A percentile compares a stretch with the other conserved stretches of the same genome.
phyloP scores from a whole-genome alignment of 2,329 filamentous ascomycete species.

The Cladophialophora bantiana region DNA sequence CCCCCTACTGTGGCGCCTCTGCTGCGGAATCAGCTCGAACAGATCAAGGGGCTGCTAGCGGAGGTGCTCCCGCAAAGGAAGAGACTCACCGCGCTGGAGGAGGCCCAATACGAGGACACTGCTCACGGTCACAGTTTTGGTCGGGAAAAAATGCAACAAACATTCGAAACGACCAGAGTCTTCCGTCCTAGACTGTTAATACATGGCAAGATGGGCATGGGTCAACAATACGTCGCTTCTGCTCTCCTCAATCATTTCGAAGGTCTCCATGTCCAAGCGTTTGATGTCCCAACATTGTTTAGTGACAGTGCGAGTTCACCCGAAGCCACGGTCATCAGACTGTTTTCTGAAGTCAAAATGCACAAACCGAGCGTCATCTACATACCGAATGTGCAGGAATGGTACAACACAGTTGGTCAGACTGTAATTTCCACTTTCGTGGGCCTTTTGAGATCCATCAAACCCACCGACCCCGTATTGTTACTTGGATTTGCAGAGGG shows the following conservation, averaged over 20 bases:
- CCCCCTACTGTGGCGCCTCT: slow-evolving; percentile 82
- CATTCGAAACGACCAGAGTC: slow-evolving; percentile 85
- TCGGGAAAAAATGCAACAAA: slow-evolving; percentile 75
- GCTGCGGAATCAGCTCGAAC: slow-evolving; percentile 72
- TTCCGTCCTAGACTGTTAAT: slow-evolving; percentile 90
- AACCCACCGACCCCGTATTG: slow-evolving; percentile 89
- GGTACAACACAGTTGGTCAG: slow-evolving; percentile 75
- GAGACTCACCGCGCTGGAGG: slow-evolving; percentile 85
- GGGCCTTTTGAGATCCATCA: slow-evolving; percentile 78
- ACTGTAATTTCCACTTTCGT: slow-evolving; percentile 78
- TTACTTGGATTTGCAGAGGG: slow-evolving; percentile 84
- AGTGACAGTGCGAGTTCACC: slow-evolving; percentile 80
- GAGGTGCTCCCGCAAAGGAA: slow-evolving; percentile 83
- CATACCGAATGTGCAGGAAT: slow-evolving; percentile 86
- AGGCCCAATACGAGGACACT: slow-evolving; percentile 88
- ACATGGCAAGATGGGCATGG: slow-evolving; percentile 85
- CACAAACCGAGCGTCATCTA: slow-evolving; percentile 97
- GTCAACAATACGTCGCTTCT: slow-evolving; percentile 85
- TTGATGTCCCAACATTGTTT: slow-evolving; percentile 86
- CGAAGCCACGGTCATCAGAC: slow-evolving; percentile 86
- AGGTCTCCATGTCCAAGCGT: slow-evolving; percentile 90
- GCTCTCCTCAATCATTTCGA: slow-evolving; percentile 91
- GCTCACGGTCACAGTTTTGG: slow-evolving; percentile 84
- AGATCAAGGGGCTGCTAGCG: slow-evolving; percentile 74
- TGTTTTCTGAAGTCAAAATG: slow-evolving; percentile 90